A percentile compares a stretch with the other conserved stretches of the same genome.
Evolutionary conservation across 1,284 basidiomycete genomes (phyloP).

Genomic region (Ceratobasidium sp.): DNA sequence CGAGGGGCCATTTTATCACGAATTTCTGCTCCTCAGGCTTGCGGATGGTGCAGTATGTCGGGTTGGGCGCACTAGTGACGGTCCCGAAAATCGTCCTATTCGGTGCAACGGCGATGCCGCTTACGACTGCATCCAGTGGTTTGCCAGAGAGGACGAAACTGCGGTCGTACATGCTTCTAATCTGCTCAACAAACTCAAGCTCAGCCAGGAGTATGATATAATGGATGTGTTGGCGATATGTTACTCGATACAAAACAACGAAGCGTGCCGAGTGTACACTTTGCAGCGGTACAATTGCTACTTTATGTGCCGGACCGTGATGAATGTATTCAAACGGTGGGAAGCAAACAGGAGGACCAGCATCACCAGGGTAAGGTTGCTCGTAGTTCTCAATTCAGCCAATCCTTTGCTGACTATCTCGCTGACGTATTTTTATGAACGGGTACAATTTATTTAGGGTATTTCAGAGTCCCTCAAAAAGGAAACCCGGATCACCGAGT

Average conservation of each 20-base stretch:
- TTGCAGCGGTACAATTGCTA: constrained; percentile 34
- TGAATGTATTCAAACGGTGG: neutral
- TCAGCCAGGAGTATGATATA: constrained; percentile 10
- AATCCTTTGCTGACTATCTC: neutral
- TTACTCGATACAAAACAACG: neutral
- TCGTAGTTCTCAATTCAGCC: neutral
- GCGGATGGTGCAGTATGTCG: neutral
- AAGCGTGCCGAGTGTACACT: neutral
- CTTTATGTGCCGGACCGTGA: constrained; percentile 4
- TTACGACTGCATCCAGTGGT: neutral
- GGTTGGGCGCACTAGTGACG: constrained; percentile 2
- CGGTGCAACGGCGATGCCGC: neutral
- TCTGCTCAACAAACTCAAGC: neutral
- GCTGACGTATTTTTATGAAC: neutral
- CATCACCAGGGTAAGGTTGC: neutral
- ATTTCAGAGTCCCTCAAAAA: neutral
- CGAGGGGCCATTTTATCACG: constrained; percentile 8
- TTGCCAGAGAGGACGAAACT: neutral
- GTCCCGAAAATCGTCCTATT: neutral
- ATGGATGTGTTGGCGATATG: constrained; percentile 22
- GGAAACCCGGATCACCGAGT: no score
- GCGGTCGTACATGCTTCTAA: no score
- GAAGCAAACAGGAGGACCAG: neutral
- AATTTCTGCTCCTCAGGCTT: constrained; percentile 14
- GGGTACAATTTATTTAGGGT: neutral